Conservation (phyloP, 2,329 filamentous ascomycete species). For the Xylariales sp. region DNA sequence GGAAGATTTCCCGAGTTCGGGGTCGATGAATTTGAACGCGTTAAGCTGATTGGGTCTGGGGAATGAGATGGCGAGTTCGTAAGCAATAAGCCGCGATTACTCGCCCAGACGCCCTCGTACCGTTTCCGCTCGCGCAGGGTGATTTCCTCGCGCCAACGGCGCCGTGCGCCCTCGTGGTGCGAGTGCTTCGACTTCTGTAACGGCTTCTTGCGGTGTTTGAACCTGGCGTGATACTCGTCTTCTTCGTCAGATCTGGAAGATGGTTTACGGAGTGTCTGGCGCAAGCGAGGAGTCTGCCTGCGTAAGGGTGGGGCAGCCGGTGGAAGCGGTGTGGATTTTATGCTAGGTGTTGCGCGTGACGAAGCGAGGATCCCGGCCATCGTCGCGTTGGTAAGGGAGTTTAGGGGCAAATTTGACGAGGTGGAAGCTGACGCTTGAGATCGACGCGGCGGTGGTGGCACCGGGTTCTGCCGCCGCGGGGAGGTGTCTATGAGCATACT, state of each 20-base stretch:
- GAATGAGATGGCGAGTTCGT: conserved; percentile 15
- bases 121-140: conserved; percentile 69
- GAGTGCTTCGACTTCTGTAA: conserved; percentile 59
- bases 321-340: conserved; percentile 33
- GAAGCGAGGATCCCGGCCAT: conserved; percentile 70
- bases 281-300: conserved; percentile 43
- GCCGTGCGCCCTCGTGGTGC: conserved; percentile 71
- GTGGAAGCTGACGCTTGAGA: conserved; percentile 25
- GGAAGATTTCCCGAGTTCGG: conserved; percentile 6
- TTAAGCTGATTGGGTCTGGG: too few relatives aligned
- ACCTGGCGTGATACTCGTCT: conserved; percentile 39
- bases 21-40: background rate
- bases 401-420: conserved; percentile 53
- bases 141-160: conserved; percentile 72
- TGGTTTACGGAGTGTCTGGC: conserved; percentile 61
- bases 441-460: conserved; percentile 11
- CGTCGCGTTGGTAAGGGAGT: conserved; percentile 68
- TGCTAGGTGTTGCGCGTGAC: conserved; percentile 44
- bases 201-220: conserved; percentile 45
- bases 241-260: conserved; percentile 49
- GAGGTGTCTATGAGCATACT: conserved; percentile 9
- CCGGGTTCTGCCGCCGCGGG: conserved; percentile 8
- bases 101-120: conserved; percentile 82
- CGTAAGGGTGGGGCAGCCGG: conserved; percentile 31
- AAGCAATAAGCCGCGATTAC: conserved; percentile 62